Evolutionary conservation across 2,329 filamentous ascomycete species (phyloP), one percentile per base, ranked within the genome.

Genomic region (Fusarium bactridioides): DNA sequence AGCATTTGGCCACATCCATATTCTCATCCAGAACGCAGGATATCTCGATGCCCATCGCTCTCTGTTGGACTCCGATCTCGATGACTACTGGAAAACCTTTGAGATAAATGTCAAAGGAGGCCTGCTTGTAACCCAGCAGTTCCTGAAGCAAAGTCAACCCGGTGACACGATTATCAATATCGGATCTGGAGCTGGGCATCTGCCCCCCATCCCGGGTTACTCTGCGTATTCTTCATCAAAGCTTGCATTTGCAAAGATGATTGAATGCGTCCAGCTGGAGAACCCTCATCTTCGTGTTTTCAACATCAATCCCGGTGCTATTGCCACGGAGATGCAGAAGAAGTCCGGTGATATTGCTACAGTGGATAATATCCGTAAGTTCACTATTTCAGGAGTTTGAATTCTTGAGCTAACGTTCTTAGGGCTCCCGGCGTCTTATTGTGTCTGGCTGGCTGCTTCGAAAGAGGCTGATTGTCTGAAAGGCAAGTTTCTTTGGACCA

Each of bases 101-200:
- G 60, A 63, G 25, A 35, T 63, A 4, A 61, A 63, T 12, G 60
- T 63, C 29, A 61, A 61, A 25, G 60, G 60, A 50, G 43, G 25
- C 21, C 55, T 63, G 1, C 27, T 40, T 6, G 60, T 61, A 10
- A 18, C 47, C 3, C 44, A 48, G 10, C 15, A 61, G n/a, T 63
- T 61, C 12, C 43, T 63, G 7, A 48, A 61, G 55, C 60, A 63
- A 21, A 48, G 55, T 21, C 18, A 38, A 7, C 12, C 43, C 4
- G 21, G 43, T 4, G 60, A 61, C 16, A 63, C 60, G 5, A 37
- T 63, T 27, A 63, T 63, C 4, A 61, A 63, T 9, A 41, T 63
- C 2, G 31, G 60, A 6, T 63, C 60, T 29, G 60, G 60, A 48
- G 60, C 60, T 23, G 60, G 60, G 7, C 60, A 63, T 29, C 19